Conservation (phyloP, 257 asterid genomes). For the Jacaranda mimosifolia region DNA sequence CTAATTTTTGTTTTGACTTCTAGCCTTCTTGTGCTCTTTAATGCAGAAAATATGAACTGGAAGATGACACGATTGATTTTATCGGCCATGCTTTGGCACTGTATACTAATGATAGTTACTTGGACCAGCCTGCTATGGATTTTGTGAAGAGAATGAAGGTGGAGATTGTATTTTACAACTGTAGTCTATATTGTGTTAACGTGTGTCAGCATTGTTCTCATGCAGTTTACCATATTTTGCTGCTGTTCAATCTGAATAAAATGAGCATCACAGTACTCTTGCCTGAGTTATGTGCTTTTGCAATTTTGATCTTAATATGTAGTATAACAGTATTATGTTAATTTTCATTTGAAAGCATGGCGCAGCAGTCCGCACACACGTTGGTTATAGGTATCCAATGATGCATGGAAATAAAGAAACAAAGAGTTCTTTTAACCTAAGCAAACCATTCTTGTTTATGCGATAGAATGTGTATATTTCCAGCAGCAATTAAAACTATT, state of each 20-base stretch:
- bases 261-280: too few relatives aligned
- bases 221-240: too few relatives aligned
- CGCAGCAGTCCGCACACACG: too few relatives aligned
- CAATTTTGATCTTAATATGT: too few relatives aligned
- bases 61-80: slow-evolving; percentile 88
- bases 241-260: too few relatives aligned
- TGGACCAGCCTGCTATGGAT: slow-evolving; percentile 85
- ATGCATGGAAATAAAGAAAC: too few relatives aligned
- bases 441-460: too few relatives aligned
- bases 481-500: neutral
- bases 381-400: too few relatives aligned
- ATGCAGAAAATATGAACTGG: slow-evolving; percentile 94
- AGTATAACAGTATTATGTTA: too few relatives aligned
- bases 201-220: neutral
- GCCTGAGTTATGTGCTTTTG: too few relatives aligned
- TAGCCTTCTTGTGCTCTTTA: slow-evolving; percentile 13
- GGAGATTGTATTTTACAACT: neutral
- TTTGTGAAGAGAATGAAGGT: slow-evolving; percentile 97
- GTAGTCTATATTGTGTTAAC: neutral
- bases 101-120: slow-evolving; percentile 71
- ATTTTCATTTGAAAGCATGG: too few relatives aligned
- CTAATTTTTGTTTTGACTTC: slow-evolving; percentile 2
- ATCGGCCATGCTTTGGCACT: slow-evolving; percentile 97
- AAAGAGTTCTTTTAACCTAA: too few relatives aligned
- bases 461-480: neutral